These are phyloP conservation scores for Rhizophora mangle DNA, from an alignment of 345 rosid species.

Conservation along the genomic window DNA sequence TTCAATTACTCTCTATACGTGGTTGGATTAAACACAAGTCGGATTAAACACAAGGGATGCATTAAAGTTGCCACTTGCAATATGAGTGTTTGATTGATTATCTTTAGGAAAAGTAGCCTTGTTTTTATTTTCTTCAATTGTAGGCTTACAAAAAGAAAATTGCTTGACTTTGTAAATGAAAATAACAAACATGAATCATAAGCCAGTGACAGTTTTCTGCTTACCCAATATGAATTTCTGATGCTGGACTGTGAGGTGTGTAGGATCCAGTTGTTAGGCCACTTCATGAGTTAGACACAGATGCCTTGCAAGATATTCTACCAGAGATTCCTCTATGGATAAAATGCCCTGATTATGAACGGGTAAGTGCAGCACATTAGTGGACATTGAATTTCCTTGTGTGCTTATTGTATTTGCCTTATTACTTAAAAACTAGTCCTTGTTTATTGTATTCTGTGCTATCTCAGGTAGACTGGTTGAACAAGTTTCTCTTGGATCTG, in stretches of 20 bases:
- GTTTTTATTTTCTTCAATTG: background rate
- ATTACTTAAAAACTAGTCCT: background rate
- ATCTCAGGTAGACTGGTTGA: slow-evolving; percentile 70
- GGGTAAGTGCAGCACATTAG: slow-evolving; percentile 36
- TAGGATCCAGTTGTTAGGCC: slow-evolving; percentile 60
- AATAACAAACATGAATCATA: background rate
- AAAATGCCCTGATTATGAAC: slow-evolving; percentile 68
- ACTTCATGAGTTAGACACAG: slow-evolving; percentile 41
- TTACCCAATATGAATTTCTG: background rate
- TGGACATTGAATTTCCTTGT: background rate
- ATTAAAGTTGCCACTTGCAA: background rate
- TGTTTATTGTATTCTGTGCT: slow-evolving; percentile 6
- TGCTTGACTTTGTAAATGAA: background rate
- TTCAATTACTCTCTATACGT: background rate
- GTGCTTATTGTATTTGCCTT: background rate
- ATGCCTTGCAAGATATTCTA: slow-evolving; percentile 46
- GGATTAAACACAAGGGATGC: background rate
- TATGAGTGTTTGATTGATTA: background rate
- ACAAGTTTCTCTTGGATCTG: slow-evolving; percentile 55
- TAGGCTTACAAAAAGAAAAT: background rate
- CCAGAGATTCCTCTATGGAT: slow-evolving; percentile 76
- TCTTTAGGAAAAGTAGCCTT: background rate
- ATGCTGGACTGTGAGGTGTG: slow-evolving; percentile 3
- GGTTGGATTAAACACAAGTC: background rate
- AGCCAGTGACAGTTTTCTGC: background rate